Percentiles rank a stretch among this genome's conserved stretches.
Evolutionary conservation across 1,284 basidiomycete genomes (phyloP).

Genomic region (Apiotrichum gamsii): DNA sequence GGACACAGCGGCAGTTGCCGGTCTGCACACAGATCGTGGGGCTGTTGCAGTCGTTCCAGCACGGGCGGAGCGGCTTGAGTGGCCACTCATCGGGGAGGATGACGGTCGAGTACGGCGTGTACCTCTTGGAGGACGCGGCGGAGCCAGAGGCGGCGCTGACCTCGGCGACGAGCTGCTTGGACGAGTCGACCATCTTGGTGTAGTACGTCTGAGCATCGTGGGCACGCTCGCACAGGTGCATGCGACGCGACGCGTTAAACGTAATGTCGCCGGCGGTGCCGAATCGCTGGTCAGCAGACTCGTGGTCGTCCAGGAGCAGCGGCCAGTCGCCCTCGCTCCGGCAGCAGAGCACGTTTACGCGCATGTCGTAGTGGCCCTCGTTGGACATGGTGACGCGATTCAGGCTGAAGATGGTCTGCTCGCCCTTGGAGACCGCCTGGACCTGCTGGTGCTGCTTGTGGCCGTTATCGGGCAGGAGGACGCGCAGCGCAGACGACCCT

Average conservation of each 20-base stretch:
- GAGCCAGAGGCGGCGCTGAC: not conserved
- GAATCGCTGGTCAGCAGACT: constrained; percentile 41
- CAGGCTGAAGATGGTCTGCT: constrained; percentile 11
- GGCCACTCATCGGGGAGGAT: constrained; percentile 34
- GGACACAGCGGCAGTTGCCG: constrained; percentile 45
- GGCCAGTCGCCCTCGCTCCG: constrained; percentile 44
- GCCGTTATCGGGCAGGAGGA: constrained; percentile 34
- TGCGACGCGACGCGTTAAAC: constrained; percentile 39
- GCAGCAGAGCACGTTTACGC: constrained; percentile 45
- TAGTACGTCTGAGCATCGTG: constrained; percentile 27
- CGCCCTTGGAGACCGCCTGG: constrained; percentile 1
- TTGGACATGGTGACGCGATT: constrained; percentile 3
- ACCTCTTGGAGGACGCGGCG: too few relatives aligned
- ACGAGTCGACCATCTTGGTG: constrained; percentile 2
- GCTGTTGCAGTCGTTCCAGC: constrained; percentile 46
- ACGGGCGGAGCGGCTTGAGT: constrained; percentile 37
- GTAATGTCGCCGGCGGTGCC: constrained; percentile 41
- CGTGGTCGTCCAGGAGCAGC: constrained; percentile 43
- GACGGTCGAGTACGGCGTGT: not conserved
- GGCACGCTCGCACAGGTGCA: constrained; percentile 35
- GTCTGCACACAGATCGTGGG: constrained; percentile 47
- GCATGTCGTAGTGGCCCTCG: constrained; percentile 29
- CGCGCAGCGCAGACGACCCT: constrained; percentile 31
- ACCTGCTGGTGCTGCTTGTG: constrained; percentile 26
- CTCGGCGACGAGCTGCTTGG: not conserved